phyloP scores from a whole-genome alignment of 306 rosid species.

The Citrullus mucosospermus region DNA sequence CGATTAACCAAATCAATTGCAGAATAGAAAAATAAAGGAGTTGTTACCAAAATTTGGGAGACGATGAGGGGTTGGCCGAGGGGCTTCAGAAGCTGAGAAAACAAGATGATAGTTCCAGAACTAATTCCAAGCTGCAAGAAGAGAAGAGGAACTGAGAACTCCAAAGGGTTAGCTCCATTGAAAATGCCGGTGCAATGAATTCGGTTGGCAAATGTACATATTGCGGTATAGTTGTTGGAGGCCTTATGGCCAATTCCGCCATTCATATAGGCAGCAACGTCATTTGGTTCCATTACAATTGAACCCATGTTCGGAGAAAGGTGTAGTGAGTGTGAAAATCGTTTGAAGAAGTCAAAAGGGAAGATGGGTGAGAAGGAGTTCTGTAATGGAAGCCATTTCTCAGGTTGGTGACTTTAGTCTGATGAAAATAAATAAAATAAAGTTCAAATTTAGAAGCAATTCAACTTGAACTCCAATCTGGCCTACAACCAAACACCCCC shows the following conservation, averaged over 20 bases:
- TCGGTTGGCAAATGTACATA: background rate
- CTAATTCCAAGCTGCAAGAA: slow-evolving; percentile 12
- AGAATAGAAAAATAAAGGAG: background rate
- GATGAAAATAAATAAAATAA: too few relatives aligned
- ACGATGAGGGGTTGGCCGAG: slow-evolving; percentile 16
- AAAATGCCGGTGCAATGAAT: background rate
- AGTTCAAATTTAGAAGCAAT: too few relatives aligned
- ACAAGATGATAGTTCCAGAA: slow-evolving; percentile 6
- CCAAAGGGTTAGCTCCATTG: slow-evolving; percentile 10
- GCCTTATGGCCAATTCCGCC: background rate
- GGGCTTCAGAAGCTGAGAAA: slow-evolving; percentile 17
- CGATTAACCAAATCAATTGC: background rate
- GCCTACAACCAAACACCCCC: too few relatives aligned
- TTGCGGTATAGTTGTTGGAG: background rate
- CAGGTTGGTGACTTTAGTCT: too few relatives aligned
- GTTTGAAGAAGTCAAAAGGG: too few relatives aligned
- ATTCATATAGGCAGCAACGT: background rate
- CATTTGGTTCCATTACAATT: slow-evolving; percentile 3
- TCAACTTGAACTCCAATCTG: too few relatives aligned
- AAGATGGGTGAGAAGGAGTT: too few relatives aligned
- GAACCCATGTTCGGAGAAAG: background rate
- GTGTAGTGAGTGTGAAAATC: too few relatives aligned
- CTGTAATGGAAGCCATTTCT: too few relatives aligned
- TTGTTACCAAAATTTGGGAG: slow-evolving; percentile 16
- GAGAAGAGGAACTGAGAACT: slow-evolving; percentile 15